These are phyloP conservation scores for Lasiodiplodia theobromae DNA, from an alignment of 2,329 filamentous ascomycete genomes.

Conservation along the genomic window DNA sequence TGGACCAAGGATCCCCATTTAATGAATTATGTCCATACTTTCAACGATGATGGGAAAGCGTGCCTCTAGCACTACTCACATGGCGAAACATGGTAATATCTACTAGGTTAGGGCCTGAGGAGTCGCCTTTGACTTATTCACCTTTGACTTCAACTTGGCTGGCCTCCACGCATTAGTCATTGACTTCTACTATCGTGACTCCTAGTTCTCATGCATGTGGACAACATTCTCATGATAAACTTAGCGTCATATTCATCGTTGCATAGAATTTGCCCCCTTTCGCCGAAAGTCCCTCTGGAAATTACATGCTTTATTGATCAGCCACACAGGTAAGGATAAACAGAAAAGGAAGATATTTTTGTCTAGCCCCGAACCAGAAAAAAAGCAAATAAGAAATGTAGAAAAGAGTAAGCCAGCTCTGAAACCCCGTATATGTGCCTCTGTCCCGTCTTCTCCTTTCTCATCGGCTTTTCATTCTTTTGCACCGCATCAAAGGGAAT, in stretches of 20 bases:
- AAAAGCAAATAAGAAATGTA: neutral
- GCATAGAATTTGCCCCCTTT: neutral
- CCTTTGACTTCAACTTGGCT: no score
- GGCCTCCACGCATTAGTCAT: neutral
- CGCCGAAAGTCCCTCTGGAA: neutral
- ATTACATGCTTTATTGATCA: neutral
- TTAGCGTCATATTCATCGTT: neutral
- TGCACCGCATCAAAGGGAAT: neutral
- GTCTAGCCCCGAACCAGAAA: neutral
- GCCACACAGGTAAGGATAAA: neutral
- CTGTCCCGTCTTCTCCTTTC: neutral
- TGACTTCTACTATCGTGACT: neutral
- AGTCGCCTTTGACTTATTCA: no score
- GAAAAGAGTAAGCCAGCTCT: neutral
- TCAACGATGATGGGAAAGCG: neutral
- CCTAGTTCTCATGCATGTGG: neutral
- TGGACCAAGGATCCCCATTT: neutral
- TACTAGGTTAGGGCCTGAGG: no score
- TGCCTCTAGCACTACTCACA: neutral
- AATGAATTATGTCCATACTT: conserved; percentile 6
- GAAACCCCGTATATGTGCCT: neutral
- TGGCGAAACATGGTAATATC: neutral
- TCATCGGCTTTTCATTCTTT: neutral
- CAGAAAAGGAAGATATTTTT: neutral
- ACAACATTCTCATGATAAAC: neutral